Percentiles rank a stretch among this genome's conserved stretches.
Conservation (phyloP, 495 filamentous ascomycete genomes). For the Tuber indicum region DNA sequence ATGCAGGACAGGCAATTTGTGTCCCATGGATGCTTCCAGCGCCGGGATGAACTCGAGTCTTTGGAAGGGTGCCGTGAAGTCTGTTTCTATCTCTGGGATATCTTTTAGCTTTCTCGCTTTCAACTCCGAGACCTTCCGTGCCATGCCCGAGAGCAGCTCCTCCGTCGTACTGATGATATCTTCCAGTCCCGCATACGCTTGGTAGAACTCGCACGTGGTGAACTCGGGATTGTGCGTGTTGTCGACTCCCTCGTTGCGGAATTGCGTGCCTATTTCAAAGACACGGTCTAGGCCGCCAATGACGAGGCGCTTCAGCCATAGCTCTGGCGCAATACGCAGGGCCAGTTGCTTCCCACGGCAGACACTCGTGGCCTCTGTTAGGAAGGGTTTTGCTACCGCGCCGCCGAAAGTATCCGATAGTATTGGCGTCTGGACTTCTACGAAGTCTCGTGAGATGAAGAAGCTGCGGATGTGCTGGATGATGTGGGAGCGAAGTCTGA, state of each 20-base stretch:
- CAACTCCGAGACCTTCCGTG: constrained; percentile 49
- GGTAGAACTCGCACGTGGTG: constrained; percentile 94
- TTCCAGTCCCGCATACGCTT: constrained; percentile 69
- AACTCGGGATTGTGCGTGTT: constrained; percentile 95
- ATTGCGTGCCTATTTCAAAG: constrained; percentile 89
- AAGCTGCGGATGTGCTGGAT: constrained; percentile 67
- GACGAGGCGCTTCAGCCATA: constrained; percentile 89
- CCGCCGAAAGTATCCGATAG: constrained; percentile 69
- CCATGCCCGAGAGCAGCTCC: constrained; percentile 55
- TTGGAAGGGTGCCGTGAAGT: constrained; percentile 47
- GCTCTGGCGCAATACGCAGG: constrained; percentile 81
- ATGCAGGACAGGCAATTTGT: constrained; percentile 62
- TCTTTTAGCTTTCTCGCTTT: constrained; percentile 53
- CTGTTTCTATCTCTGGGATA: constrained; percentile 22
- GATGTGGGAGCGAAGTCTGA: constrained; percentile 67
- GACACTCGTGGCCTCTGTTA: constrained; percentile 60
- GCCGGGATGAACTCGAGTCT: constrained; percentile 73
- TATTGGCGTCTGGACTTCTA: constrained; percentile 87
- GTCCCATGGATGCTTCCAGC: constrained; percentile 59
- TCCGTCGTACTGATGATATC: constrained; percentile 72
- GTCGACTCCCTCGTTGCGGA: constrained; percentile 93
- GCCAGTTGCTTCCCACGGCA: constrained; percentile 62
- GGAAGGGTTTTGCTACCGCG: constrained; percentile 78
- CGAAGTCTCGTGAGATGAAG: constrained; percentile 62
- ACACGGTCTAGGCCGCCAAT: constrained; percentile 83